phyloP scores from a whole-genome alignment of 805 yeast species.

The Wickerhamiella australiensis region DNA sequence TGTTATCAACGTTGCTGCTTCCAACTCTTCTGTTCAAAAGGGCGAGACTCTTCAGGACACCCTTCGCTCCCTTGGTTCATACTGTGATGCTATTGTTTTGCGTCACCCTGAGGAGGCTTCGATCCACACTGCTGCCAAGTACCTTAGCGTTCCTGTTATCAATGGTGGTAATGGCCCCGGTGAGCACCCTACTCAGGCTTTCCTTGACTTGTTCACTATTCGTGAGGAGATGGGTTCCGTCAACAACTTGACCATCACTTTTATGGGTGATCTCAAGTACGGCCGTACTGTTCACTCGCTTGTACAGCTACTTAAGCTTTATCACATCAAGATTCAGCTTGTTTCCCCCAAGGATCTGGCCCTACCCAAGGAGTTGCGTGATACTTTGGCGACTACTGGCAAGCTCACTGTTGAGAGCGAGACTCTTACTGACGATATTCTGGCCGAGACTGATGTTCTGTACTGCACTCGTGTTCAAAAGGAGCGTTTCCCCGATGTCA shows the following conservation, averaged over 20 bases:
- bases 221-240: slow-evolving; percentile 98
- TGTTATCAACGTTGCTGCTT: slow-evolving; percentile 75
- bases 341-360: slow-evolving; percentile 82
- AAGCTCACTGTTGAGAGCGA: slow-evolving; percentile 65
- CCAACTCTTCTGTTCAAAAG: slow-evolving; percentile 88
- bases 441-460: slow-evolving; percentile 83
- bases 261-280: slow-evolving; percentile 96
- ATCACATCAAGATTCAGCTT: slow-evolving; percentile 84
- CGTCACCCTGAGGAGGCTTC: slow-evolving; percentile 92
- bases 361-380: slow-evolving; percentile 62
- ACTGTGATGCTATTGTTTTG: slow-evolving; percentile 91
- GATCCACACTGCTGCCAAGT: slow-evolving; percentile 89
- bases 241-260: slow-evolving; percentile 93
- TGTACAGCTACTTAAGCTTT: slow-evolving; percentile 77
- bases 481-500: slow-evolving; percentile 74
- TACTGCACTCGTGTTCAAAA: slow-evolving; percentile 98
- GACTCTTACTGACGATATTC: slow-evolving; percentile 68
- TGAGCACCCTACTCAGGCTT: slow-evolving; percentile 98
- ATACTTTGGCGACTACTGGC: slow-evolving; percentile 52
- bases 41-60: slow-evolving; percentile 98
- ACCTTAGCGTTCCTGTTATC: slow-evolving; percentile 91
- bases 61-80: slow-evolving; percentile 84
- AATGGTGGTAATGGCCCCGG: slow-evolving; percentile 97
- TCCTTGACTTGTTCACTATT: slow-evolving; percentile 91
- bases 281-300: slow-evolving; percentile 98